Base-by-base conservation (phyloP, 2,329 filamentous ascomycete species). In the Macrophomina phaseolina region DNA sequence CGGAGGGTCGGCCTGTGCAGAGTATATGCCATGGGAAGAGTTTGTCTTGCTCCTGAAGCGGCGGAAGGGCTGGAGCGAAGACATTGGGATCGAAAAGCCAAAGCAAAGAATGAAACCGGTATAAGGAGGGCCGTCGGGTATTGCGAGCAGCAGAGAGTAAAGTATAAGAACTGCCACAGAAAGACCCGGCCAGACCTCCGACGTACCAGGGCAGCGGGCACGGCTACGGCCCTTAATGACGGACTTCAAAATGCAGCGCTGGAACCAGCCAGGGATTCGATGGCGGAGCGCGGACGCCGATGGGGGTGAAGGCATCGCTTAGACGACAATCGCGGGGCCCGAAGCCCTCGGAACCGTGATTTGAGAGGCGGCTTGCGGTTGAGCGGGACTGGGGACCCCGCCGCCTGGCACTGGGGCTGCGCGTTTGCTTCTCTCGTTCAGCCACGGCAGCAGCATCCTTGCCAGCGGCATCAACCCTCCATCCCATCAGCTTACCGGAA, bases 311-410 rank as follows among this genome's bases (percentile, higher is more conserved):
- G 58, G n/a, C 12, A n/a, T n/a, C 30, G 45, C 58, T 49, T 38
- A 49, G 9, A 34, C 38, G 45, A 48, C 45, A 51, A 62, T 62
- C 58, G 58, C 45, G 58, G 58, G 58, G 58, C 58, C 58, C 58
- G 58, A 40, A 18, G 45, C 14, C 7, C 18, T 49, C 46, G 58
- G 58, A 48, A 62, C 58, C 58, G 36, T 23, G 18, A n/a, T 32
- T 30, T 58, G 40, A 16, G 16, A 46, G 11, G 38, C 48, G 48
- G 48, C 18, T 14, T 18, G 38, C 55, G 45, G 45, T 58, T 58
- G 55, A 34, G 18, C 12, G 11, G 12, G 3, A 32, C 12, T 18
- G 56, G 40, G 28, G 7, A 30, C 38, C 38, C 56, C 30, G 28
- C 28, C 18, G 40, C 40, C n/a, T 34, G 40, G 56, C 32, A 18